phyloP scores from a whole-genome alignment of 2,329 filamentous ascomycete genomes.

The Rhynchosporium graminicola region DNA sequence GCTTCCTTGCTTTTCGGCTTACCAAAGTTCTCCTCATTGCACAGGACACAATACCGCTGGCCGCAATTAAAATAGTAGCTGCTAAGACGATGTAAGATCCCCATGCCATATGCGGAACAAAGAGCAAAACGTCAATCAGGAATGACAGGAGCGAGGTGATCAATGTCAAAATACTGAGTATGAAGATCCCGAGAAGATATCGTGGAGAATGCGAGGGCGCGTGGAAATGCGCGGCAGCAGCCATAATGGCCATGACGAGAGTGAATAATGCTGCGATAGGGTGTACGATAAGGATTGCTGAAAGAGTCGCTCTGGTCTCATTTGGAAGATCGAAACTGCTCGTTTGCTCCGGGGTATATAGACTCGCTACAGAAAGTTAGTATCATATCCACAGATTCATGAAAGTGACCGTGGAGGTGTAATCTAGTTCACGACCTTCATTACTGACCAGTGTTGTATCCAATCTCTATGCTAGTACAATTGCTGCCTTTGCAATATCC shows the following conservation, averaged over 20 bases:
- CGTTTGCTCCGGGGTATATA: constrained; percentile 33
- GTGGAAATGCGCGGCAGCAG: constrained; percentile 81
- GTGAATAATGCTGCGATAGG: constrained; percentile 86
- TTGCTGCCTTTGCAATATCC: constrained; percentile 71
- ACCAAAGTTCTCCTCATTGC: constrained; percentile 93
- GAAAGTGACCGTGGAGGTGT: background rate
- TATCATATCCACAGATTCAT: constrained; percentile 11
- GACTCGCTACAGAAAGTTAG: constrained; percentile 30
- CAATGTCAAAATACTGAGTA: constrained; percentile 83
- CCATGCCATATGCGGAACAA: constrained; percentile 92
- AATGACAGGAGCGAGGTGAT: constrained; percentile 84
- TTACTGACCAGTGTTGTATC: constrained; percentile 78
- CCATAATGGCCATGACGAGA: constrained; percentile 79
- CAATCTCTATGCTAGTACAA: constrained; percentile 77
- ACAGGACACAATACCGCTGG: constrained; percentile 83
- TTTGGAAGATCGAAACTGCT: constrained; percentile 57
- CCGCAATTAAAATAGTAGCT: constrained; percentile 80
- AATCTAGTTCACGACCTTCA: constrained; percentile 5
- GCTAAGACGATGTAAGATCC: constrained; percentile 91
- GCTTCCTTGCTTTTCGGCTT: constrained; percentile 88
- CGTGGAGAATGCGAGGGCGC: constrained; percentile 84
- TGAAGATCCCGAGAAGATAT: constrained; percentile 82
- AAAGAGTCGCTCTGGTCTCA: constrained; percentile 64
- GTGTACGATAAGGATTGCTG: constrained; percentile 87
- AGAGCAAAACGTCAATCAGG: constrained; percentile 89